A percentile compares a stretch with the other conserved stretches of the same genome.
Conservation (phyloP, 2,329 filamentous ascomycete species). For the Verruconis gallopava region DNA sequence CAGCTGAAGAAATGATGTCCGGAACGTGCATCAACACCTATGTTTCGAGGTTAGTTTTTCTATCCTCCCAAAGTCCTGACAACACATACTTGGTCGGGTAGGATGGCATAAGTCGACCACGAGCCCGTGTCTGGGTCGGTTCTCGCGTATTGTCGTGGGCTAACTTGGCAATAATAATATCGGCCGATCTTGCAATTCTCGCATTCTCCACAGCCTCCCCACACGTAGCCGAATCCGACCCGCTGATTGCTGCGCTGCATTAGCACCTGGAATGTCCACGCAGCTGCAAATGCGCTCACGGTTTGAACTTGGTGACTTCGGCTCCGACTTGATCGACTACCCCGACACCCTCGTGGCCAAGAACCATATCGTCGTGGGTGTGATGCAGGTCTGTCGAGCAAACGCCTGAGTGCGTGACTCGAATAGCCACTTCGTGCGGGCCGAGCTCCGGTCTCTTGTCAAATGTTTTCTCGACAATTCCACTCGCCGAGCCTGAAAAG, state of each 20-base stretch:
- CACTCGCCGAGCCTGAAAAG: no score
- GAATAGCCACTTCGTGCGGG: constrained; percentile 2
- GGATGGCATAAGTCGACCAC: constrained; percentile 1
- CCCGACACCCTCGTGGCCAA: constrained; percentile 7
- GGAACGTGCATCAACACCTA: no score
- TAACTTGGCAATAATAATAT: background rate
- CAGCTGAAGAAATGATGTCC: no score
- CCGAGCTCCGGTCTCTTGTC: constrained; percentile 4
- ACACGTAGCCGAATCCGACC: constrained; percentile 8
- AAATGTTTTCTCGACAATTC: background rate
- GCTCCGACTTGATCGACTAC: constrained; percentile 1
- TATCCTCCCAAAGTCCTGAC: no score
- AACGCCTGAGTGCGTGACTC: constrained; percentile 1
- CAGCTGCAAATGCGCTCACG: background rate
- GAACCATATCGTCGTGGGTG: constrained; percentile 6
- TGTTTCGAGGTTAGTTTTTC: background rate
- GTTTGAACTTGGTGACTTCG: background rate
- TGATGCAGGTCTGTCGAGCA: constrained; percentile 4
- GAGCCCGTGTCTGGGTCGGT: constrained; percentile 6
- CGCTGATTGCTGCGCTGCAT: background rate
- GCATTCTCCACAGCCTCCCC: constrained; percentile 2
- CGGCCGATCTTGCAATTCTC: background rate
- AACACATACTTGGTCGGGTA: no score
- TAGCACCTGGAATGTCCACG: background rate
- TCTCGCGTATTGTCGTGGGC: background rate